Evolutionary conservation across 2,329 filamentous ascomycete species (phyloP).

Genomic region (Trichoderma arundinaceum): DNA sequence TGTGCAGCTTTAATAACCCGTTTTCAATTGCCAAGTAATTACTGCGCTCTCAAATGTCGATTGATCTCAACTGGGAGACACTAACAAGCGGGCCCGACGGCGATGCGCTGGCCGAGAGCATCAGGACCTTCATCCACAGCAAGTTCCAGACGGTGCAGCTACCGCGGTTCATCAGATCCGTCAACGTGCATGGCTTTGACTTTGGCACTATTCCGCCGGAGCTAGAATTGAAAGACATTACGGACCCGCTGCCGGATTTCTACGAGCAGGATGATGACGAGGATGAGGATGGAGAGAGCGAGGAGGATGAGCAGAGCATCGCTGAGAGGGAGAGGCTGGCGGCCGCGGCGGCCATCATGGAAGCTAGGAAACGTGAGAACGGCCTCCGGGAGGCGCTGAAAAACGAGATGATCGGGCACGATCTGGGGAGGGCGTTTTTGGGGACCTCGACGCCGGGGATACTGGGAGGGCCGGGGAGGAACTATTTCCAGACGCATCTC

Average conservation of each 20-base stretch:
- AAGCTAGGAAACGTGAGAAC: slow-evolving; percentile 30
- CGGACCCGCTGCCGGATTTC: slow-evolving; percentile 93
- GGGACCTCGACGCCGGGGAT: slow-evolving; percentile 67
- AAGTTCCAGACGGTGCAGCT: slow-evolving; percentile 92
- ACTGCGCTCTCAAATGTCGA: slow-evolving; percentile 73
- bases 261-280: slow-evolving; percentile 75
- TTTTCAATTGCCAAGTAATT: not conserved
- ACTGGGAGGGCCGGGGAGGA: slow-evolving; percentile 75
- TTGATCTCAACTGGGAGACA: slow-evolving; percentile 95
- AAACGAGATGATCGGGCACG: slow-evolving; percentile 45
- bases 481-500: slow-evolving; percentile 82
- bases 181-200: slow-evolving; percentile 91
- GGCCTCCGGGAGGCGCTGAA: slow-evolving; percentile 45
- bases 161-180: slow-evolving; percentile 94
- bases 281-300: slow-evolving; percentile 47
- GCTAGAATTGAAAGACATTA: slow-evolving; percentile 94
- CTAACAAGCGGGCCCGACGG: slow-evolving; percentile 90
- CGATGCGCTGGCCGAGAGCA: slow-evolving; percentile 78
- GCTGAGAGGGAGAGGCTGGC: slow-evolving; percentile 34
- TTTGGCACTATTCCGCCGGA: slow-evolving; percentile 84
- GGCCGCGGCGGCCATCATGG: slow-evolving; percentile 21
- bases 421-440: slow-evolving; percentile 62
- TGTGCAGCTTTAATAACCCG: not conserved
- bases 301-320: slow-evolving; percentile 39
- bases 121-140: slow-evolving; percentile 92